Base-by-base conservation (phyloP, 202 grass and related monocot species). In the Zizania palustris region DNA sequence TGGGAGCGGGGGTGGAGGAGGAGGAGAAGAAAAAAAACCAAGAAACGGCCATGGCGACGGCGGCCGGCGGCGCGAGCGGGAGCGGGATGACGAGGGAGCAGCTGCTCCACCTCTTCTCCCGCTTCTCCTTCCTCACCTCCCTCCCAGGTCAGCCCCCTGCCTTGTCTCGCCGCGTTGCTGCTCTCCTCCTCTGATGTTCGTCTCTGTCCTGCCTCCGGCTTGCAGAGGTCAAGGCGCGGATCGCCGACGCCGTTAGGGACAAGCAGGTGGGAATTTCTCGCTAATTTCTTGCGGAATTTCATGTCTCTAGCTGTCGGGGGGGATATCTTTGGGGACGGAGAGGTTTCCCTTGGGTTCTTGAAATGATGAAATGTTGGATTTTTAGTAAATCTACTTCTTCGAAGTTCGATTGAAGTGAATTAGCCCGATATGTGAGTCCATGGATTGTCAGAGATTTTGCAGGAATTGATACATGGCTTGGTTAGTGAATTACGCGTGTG, bases 111-210 rank as follows among this genome's bases (percentile, higher is more conserved):
- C 92, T 92, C 61, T 92, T 96, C 78, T 50, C 84, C 19, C 82
- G 92, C 63, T 96, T 96, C 75, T 89, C 78, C 57, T 87, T 73
- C 67, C 71, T 92, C 50, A 87, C 83, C 61, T 92, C 89, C 65
- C 89, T 85, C 65, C 92, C 88, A 11, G 81, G 92, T 96, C 41
- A 10, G 45, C 59, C 14, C 14, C 43, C 19, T 46, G 2, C 6
- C 49, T 51, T 9, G 9, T 34, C 48, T 40, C 9, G 11, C 59
- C 0, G 57, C 37, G 36, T 37, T 78, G 5, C 16, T 5, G 14
- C 42, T 9, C 42, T 34, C 2, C 6, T 64, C 35, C 63, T 0
- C 11, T 62, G 74, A 81, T 74, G 53, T 39, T 46, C 36, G 22
- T 33, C 22, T 49, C 60, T 13, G 15, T 1, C 13, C 34, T 57